phyloP scores from a whole-genome alignment of 805 yeast genomes.

The Wickerhamiella slavikovae region DNA sequence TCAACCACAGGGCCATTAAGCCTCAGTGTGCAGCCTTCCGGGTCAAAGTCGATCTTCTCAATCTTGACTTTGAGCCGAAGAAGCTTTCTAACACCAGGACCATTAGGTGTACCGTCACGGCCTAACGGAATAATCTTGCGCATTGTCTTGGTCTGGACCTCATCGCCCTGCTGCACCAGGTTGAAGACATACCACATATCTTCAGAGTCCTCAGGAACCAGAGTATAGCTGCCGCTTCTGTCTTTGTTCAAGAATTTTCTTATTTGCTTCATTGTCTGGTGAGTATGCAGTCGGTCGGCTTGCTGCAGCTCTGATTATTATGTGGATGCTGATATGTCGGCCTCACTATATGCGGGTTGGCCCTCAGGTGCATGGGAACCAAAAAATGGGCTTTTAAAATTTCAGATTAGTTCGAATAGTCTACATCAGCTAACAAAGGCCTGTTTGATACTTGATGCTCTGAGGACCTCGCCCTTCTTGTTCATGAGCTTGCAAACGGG shows the following conservation, averaged over 20 bases:
- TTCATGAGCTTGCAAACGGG: slow-evolving; percentile 55
- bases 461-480: slow-evolving; percentile 57
- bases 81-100: slow-evolving; percentile 29
- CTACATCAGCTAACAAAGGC: slow-evolving; percentile 57
- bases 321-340: too few relatives aligned
- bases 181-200: slow-evolving; percentile 83
- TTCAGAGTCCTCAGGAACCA: slow-evolving; percentile 73
- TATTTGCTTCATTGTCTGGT: slow-evolving; percentile 34
- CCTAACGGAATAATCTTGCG: slow-evolving; percentile 32
- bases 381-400: too few relatives aligned
- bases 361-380: too few relatives aligned
- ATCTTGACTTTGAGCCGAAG: slow-evolving; percentile 40
- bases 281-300: background rate
- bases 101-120: slow-evolving; percentile 17
- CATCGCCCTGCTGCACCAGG: slow-evolving; percentile 56
- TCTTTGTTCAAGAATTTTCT: slow-evolving; percentile 33
- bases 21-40: slow-evolving; percentile 57
- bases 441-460: slow-evolving; percentile 45
- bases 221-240: slow-evolving; percentile 39
- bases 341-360: too few relatives aligned
- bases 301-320: background rate
- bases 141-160: slow-evolving; percentile 43
- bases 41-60: slow-evolving; percentile 56
- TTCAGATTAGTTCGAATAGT: background rate
- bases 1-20: slow-evolving; percentile 50